Evolutionary conservation across 2,329 filamentous ascomycete species (phyloP), one percentile per base, ranked within the genome.

Genomic region (Epichloe uncinata): DNA sequence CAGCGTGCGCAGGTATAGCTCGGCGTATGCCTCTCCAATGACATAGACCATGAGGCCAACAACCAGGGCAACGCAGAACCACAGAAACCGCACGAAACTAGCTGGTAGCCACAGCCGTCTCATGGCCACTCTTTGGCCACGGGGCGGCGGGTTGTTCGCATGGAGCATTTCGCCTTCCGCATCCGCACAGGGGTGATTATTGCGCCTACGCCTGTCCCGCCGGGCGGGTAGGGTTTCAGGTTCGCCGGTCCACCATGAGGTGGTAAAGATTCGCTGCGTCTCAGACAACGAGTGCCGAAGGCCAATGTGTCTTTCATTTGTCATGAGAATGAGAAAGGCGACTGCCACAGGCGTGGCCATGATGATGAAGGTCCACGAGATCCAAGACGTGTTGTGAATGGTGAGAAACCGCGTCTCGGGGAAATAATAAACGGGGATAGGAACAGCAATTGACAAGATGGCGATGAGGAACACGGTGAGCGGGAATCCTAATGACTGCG

Each of bases 331-430:
- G 51, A 73, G 65, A 59, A 82, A 81, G 16, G 81, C 81, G 51
- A 82, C 79, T 43, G 76, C 70, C n/a, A 84, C 78, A 2, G 81
- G 81, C 68, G 83, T 71, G 41, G 79, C 78, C 81, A 85, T 85
- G 58, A 80, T 79, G 58, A 81, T 70, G 62, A 85, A 85, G 0
- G 81, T 83, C 77, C 81, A 83, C 8, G 77, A 74, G 53, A 84
- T 81, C 81, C 81, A 85, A 2, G 75, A 72, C 2, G 81, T 84
- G 62, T 85, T 85, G 65, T 83, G 78, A 7, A 68, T 61, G 9
- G 75, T 79, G 42, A 83, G 64, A 45, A 73, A 78, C 46, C 70
- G 70, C 2, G 73, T 67, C 45, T 73, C 69, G 0, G 74, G 73
- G 20, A 72, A 66, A 49, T 77, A 69, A 57, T 83, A 84, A 30